These are phyloP conservation scores for Endothia cerciana DNA, from an alignment of 2,329 filamentous ascomycete genomes.

Conservation along the genomic window DNA sequence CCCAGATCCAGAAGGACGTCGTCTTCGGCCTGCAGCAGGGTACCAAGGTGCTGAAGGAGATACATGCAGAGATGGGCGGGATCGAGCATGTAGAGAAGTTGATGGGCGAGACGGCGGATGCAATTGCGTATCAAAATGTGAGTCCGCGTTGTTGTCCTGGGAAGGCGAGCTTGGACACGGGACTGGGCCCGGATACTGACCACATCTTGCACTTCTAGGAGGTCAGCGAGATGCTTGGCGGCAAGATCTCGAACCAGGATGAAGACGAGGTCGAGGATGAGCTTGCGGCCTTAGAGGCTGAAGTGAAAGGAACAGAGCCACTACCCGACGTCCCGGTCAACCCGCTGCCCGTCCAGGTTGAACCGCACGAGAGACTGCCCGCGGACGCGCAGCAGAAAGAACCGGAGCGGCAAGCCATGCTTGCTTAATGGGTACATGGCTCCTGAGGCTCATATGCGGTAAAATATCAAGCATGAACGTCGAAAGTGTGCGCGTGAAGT, in stretches of 20 bases:
- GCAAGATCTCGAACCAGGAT: slow-evolving; percentile 88
- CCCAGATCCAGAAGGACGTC: slow-evolving; percentile 95
- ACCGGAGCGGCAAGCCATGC: slow-evolving; percentile 36
- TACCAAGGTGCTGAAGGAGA: slow-evolving; percentile 85
- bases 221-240: slow-evolving; percentile 87
- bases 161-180: neutral
- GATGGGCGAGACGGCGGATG: slow-evolving; percentile 90
- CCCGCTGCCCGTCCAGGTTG: slow-evolving; percentile 30
- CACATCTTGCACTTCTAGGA: slow-evolving; percentile 60
- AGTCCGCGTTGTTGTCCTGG: slow-evolving; percentile 32
- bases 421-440: slow-evolving; percentile 27
- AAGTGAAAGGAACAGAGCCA: slow-evolving; percentile 43
- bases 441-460: neutral
- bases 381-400: slow-evolving; percentile 29
- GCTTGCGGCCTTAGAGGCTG: slow-evolving; percentile 76
- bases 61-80: slow-evolving; percentile 94
- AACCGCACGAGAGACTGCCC: slow-evolving; percentile 27
- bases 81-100: slow-evolving; percentile 93
- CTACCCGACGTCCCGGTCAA: slow-evolving; percentile 38
- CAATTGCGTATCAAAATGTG: slow-evolving; percentile 87
- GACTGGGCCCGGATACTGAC: slow-evolving; percentile 6
- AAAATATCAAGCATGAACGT: neutral
- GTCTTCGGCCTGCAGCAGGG: slow-evolving; percentile 91
- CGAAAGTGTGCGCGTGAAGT: neutral
- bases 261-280: slow-evolving; percentile 99